These are phyloP conservation scores for Coniosporium apollinis DNA, from an alignment of 495 filamentous ascomycete species.

Conservation along the genomic window DNA sequence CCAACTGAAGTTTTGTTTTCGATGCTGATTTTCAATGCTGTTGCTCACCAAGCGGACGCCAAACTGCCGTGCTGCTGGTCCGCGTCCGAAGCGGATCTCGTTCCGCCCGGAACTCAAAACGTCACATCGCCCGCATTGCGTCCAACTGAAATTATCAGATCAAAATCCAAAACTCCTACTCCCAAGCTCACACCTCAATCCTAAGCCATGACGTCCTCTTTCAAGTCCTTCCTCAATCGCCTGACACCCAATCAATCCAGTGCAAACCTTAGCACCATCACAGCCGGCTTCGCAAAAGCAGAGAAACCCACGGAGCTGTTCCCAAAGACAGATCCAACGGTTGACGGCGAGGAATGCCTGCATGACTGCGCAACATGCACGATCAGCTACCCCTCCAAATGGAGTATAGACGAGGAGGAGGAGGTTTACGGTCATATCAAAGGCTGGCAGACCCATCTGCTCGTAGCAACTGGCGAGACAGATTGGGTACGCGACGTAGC, in stretches of 20 bases:
- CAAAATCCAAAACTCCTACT: too few species aligned
- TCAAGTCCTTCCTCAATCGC: slow-evolving; percentile 18
- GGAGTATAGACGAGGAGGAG: slow-evolving; percentile 58
- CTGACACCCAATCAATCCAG: slow-evolving; percentile 14
- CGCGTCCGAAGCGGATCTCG: too few species aligned
- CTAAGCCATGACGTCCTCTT: slow-evolving; percentile 14
- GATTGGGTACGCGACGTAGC: slow-evolving; percentile 88
- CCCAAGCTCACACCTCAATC: too few species aligned
- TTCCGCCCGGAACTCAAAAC: too few species aligned
- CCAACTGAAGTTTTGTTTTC: too few species aligned
- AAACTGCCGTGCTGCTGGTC: too few species aligned
- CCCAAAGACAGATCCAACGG: slow-evolving; percentile 42
- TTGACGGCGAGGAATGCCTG: slow-evolving; percentile 81
- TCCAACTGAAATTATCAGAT: too few species aligned
- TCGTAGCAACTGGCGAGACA: slow-evolving; percentile 86
- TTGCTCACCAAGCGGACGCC: too few species aligned
- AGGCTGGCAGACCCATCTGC: slow-evolving; percentile 73
- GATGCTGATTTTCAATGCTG: too few species aligned
- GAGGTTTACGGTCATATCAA: slow-evolving; percentile 76
- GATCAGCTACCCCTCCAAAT: slow-evolving; percentile 57
- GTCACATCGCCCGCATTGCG: too few species aligned
- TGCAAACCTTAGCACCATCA: slow-evolving; percentile 5
- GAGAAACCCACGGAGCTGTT: slow-evolving; percentile 32
- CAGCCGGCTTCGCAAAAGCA: slow-evolving; percentile 19
- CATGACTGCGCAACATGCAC: slow-evolving; percentile 80